Evolutionary conservation across 1,139 yeast species (phyloP), one percentile per base, ranked within the genome.

Genomic region (Hanseniaspora uvarum): DNA sequence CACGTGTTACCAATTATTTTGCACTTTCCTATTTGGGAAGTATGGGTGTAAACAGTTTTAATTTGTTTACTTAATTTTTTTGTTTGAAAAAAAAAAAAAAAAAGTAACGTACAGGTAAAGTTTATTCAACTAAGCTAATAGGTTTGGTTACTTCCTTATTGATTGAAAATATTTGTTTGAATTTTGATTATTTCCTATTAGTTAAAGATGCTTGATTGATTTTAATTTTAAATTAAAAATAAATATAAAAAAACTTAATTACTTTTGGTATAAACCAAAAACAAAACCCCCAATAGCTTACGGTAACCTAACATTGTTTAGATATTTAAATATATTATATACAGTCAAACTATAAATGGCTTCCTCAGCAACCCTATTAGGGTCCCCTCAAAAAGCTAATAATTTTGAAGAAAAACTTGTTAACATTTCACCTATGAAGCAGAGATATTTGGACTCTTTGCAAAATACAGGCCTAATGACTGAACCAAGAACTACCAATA

Each of bases 361-460:
- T 30, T 46, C 46, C 16, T 34, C 49, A 16, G 43, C 48, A 26
- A 47, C 50, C 16, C 24, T 53, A n/a, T 21, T 39, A 45, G 57
- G 53, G 18, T 55, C 48, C 23, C 57, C 50, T 30, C 46, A 48
- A 55, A 56, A 46, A 33, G 37, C 46, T 24, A 21, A 23, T 19
- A 44, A 28, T n/a, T 34, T 39, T n/a, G 33, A 30, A 10, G n/a
- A 34, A n/a, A 49, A 49, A 7, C 19, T 43, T 12, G 37, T 49
- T 16, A 49, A 49, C 38, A 49, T 49, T 4, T 49, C 53, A 3
- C 53, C 53, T 30, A 50, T 46, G 50, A 50, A 65, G 30, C 60
- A 62, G 23, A 61, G 66, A 45, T 66, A 66, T 55, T 55, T 65
- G 43, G 60, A 63, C 34, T 63, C 54, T 21, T 30, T 62, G 10